Evolutionary conservation across 208 protist species (phyloP).

Genomic region (Wallacemonas sp.): DNA sequence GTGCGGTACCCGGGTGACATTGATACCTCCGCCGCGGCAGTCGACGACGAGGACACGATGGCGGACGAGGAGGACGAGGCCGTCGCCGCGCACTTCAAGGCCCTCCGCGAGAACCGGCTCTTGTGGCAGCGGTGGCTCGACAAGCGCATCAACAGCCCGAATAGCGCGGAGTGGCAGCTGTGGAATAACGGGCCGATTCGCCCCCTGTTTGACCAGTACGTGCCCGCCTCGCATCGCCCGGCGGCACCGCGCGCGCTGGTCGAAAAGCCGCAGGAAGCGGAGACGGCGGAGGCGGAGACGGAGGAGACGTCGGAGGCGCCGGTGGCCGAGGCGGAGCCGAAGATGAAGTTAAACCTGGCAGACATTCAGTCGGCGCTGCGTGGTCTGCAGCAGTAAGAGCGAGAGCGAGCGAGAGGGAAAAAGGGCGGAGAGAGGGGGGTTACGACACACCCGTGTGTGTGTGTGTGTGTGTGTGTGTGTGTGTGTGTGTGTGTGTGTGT

Average conservation of each 20-base stretch:
- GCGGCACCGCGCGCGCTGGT: background rate
- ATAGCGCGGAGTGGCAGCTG: constrained; percentile 84
- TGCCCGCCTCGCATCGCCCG: constrained; percentile 35
- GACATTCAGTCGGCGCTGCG: constrained; percentile 16
- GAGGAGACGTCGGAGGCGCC: constrained; percentile 1
- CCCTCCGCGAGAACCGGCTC: constrained; percentile 6
- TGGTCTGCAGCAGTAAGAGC: constrained; percentile 10
- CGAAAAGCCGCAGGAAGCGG: constrained; percentile 1
- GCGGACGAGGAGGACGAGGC: constrained; percentile 26
- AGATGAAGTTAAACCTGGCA: background rate
- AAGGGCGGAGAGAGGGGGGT: too few relatives aligned
- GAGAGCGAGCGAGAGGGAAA: too few relatives aligned
- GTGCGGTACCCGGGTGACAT: constrained; percentile 33
- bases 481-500: too few relatives aligned
- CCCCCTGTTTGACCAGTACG: constrained; percentile 57
- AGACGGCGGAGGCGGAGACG: constrained; percentile 19
- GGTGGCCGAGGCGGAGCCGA: constrained; percentile 14
- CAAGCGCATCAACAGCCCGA: constrained; percentile 61
- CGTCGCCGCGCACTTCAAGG: background rate
- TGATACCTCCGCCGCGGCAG: constrained; percentile 6
- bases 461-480: too few relatives aligned
- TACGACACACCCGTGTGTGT: too few relatives aligned
- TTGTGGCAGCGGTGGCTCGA: constrained; percentile 69
- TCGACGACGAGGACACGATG: constrained; percentile 30
- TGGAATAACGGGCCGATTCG: constrained; percentile 74